Evolutionary conservation across 108 stramenopile species (phyloP), one percentile per base, ranked within the genome.

Genomic region (Fragilariopsis cylindrus): DNA sequence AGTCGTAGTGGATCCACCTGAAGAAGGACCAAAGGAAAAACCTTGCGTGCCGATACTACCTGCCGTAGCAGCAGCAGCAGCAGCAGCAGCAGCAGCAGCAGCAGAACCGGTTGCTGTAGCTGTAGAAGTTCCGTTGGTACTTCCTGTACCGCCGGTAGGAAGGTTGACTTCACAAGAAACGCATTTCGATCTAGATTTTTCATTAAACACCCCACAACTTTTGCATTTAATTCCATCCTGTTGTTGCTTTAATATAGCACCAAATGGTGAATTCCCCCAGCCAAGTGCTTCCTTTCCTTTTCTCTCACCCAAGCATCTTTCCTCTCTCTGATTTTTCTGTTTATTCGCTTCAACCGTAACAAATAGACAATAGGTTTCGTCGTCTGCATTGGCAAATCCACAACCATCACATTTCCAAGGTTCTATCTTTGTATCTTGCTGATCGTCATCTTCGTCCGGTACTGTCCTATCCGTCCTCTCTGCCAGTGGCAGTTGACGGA

Each of bases 201-300:
- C 41, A 52, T 73, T 79, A 9, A 48, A 55, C 1, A 56, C 57
- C 1, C 21, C 12, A 42, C 78, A 79, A 39, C 18, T 19, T 7
- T 13, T 13, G 42, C 78, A 79, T 48, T 64, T 68, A 55, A 72
- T 69, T 58, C 41, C 53, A 6, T 46, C 52, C n/a, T 42, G 62
- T 56, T 15, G 49, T 12, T 69, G 19, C 12, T 67, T 30, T 30
- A 30, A 0, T 30, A 0, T 2, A 30, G 30, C 30, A 30, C 40
- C 43, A 63, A 63, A 40, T 63, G n/a, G n/a, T n/a, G 60, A 0
- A 62, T 79, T 18, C 40, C 72, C 78, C 78, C 78, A 79, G 3
- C 58, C 68, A 3, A 5, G 6, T 41, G 62, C 0, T 45, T 7
- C n/a, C 16, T 3, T 63, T 63, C 42, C 9, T 57, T 41, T 15